Evolutionary conservation across 2,329 filamentous ascomycete species (phyloP).

Genomic region (Lomentospora prolificans): DNA sequence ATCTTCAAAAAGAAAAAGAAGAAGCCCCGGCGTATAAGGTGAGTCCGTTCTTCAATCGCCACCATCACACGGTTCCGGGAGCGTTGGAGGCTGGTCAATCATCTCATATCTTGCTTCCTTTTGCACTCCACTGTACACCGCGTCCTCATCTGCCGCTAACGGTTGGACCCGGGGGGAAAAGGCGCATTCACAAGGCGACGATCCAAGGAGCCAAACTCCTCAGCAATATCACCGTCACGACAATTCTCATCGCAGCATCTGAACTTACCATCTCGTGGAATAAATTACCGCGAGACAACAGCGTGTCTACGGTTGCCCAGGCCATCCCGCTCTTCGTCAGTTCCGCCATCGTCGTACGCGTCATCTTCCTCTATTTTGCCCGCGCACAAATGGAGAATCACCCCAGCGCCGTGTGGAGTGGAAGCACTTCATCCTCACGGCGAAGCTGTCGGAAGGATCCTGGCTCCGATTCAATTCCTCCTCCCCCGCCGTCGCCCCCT

Average conservation of each 20-base stretch:
- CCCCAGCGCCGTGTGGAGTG: not conserved
- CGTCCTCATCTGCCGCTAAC: not conserved
- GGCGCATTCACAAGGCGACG: slow-evolving; percentile 13
- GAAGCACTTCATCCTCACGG: not conserved
- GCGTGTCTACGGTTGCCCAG: slow-evolving; percentile 20
- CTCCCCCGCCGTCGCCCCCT: not conserved
- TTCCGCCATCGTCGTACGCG: slow-evolving; percentile 18
- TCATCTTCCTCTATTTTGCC: slow-evolving; percentile 13
- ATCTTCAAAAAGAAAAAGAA: slow-evolving; percentile 8
- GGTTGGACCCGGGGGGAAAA: not conserved
- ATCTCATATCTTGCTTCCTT: not conserved
- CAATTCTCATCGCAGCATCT: slow-evolving; percentile 16
- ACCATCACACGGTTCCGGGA: too few species aligned
- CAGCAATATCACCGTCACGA: slow-evolving; percentile 16
- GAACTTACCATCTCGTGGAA: slow-evolving; percentile 26
- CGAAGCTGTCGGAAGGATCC: not conserved
- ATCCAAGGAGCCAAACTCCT: slow-evolving; percentile 19
- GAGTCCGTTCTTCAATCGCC: not conserved
- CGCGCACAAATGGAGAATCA: not conserved
- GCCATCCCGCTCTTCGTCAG: slow-evolving; percentile 22
- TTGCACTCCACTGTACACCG: not conserved
- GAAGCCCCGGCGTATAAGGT: not conserved
- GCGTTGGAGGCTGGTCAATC: too few species aligned
- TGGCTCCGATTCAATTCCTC: not conserved
- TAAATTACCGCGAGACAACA: slow-evolving; percentile 14